Evolutionary conservation across 2,329 filamentous ascomycete genomes (phyloP), one percentile per base, ranked within the genome.

Genomic region (Fusarium coffeatum): DNA sequence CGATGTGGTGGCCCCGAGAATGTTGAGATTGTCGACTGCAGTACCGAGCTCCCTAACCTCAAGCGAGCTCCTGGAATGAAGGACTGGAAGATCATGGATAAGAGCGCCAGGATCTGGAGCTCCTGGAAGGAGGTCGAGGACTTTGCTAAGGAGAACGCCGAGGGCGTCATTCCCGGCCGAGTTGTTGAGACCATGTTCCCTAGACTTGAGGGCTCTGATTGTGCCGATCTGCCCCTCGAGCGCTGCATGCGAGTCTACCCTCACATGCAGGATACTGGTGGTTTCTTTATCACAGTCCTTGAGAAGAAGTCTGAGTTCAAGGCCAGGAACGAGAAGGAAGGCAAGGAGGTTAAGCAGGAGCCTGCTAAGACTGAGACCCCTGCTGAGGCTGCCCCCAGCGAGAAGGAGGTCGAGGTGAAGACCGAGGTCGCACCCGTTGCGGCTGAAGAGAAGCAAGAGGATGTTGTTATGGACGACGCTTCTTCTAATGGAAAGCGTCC

Each of bases 271-370:
- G 94, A 99, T 75, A 99, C 96, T 5, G 96, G 96, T 59, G 95
- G 92, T 23, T 99, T 99, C 86, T 99, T 99, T 83, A 98, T 99
- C 78, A 92, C 94, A 1, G 94, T 98, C 1, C 83, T 99, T 20
- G 92, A 98, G 83, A 99, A 99, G 86, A 90, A 91, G 78, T 87
- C 89, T 27, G 96, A 98, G 71, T 94, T 97, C 78, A 92, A 88
- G 78, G 91, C 90, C 11, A 92, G 88, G 79, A 90, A 90, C 23
- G 92, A 96, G 79, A 86, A 87, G 7, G 84, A 86, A 59, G 78
- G 81, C 57, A 66, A 66, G 37, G 60, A 64, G 59, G 28, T 43
- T 2, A 64, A 64, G 58, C 60, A 62, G 34, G 34, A 37, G 30
- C 18, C 68, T 40, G 48, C 50, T 30, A 76, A 72, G 59, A 54